Conservation (phyloP, 2,329 filamentous ascomycete genomes). For the Talaromyces sp. region DNA sequence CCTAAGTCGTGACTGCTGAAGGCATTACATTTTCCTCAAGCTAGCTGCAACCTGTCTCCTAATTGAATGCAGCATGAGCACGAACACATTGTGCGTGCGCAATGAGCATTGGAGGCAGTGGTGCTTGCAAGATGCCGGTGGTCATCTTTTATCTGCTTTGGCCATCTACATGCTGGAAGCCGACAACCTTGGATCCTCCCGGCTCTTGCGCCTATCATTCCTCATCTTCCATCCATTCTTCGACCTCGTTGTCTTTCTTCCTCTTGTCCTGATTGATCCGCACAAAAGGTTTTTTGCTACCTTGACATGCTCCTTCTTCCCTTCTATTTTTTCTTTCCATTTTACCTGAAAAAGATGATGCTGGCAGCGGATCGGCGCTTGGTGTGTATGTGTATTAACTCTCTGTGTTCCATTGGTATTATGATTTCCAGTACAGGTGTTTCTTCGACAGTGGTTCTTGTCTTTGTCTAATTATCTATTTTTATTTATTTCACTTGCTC, state of each 20-base stretch:
- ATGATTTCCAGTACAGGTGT: neutral
- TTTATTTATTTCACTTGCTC: neutral
- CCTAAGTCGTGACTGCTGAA: too few species aligned
- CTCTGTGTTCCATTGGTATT: constrained; percentile 1
- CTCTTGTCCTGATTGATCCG: neutral
- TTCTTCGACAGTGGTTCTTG: constrained; percentile 12
- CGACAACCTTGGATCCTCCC: neutral
- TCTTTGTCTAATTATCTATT: constrained; percentile 15
- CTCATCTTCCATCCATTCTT: neutral
- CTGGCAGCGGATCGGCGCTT: constrained; percentile 7
- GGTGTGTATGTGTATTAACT: neutral
- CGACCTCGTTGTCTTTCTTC: neutral
- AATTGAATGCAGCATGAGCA: too few species aligned
- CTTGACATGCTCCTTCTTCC: neutral
- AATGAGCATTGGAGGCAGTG: neutral
- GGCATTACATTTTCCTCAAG: too few species aligned
- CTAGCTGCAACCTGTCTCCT: too few species aligned
- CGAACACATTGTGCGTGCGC: too few species aligned
- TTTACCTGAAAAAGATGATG: neutral
- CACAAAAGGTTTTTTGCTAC: neutral
- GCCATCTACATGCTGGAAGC: neutral
- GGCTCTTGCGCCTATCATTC: too few species aligned
- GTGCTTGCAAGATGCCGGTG: neutral
- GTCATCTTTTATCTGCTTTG: neutral
- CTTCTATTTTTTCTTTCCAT: neutral